Base-by-base conservation (phyloP, 768 basidiomycete species). In the Leucosporidium yakuticum region DNA sequence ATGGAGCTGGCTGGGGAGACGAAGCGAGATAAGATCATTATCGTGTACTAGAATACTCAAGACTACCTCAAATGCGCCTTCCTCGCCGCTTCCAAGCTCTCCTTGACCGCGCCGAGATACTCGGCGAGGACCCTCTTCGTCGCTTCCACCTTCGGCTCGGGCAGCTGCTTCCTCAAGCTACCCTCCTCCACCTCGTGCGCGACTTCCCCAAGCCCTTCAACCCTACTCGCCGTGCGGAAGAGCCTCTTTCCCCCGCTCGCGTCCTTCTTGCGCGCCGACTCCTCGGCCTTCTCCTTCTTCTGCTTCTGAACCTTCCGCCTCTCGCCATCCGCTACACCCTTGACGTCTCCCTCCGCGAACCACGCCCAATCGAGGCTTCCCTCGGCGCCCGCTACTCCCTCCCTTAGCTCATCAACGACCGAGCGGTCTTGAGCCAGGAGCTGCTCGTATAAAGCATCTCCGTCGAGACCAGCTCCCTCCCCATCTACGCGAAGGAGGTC, bases 401-500 rank as follows among this genome's bases (percentile, higher is more conserved):
- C 36, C 25, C 27, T 44, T 17, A 60, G n/a, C 21, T 31, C 34
- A 23, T 34, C 34, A 36, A 32, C 34, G 23, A 58, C 57, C 9
- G 21, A 34, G 34, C 32, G 34, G 15, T 58, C 57, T 9, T 39
- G 57, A 7, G 23, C 8, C 23, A 58, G 14, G 7, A 36, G n/a
- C 25, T 49, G 29, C 14, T 9, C 6, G 34, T 25, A 36, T 17
- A 36, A 25, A 0, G 21, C 21, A 0, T 11, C 1, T 14, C 8
- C 17, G 44, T 27, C 12, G 47, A 47, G 1, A 34, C 25, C 19
- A n/a, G 19, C 1, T 29, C 34, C n/a, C 17, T 8, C 25, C 12
- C 27, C 25, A 27, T 34, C 56, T 15, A 51, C 36, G 0, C 23
- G 50, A 27, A 73, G 63, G 2, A 73, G 50, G 53, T 73, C 68